Evolutionary conservation across 2,329 filamentous ascomycete genomes (phyloP), one percentile per base, ranked within the genome.

Genomic region (Aspergillus awamori): DNA sequence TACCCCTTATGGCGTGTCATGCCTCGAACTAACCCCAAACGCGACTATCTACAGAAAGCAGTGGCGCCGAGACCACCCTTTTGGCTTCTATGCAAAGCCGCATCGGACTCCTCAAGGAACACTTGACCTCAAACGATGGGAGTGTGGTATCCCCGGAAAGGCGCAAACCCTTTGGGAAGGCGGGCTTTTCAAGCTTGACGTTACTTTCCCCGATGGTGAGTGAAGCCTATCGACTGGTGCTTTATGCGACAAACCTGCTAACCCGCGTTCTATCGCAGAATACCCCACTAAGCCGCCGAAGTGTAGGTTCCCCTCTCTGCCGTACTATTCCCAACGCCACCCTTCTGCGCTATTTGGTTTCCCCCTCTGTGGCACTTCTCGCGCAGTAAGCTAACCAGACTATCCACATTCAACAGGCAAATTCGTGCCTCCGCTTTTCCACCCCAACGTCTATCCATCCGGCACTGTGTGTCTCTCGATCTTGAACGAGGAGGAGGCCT

Each of bases 271-370:
- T 41, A 33, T 58, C 38, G 66, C 71, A 97, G 95, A 99, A 73
- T 99, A 99, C 77, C 95, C 95, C 15, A 99, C 96, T 55, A 99
- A 99, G 79, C 95, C 95, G 33, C 95, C 95, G 1, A 99, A 99
- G 81, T 99, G 95, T 97, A 87, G 78, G 89, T 81, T 30, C 45
- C 36, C 26, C 17, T n/a, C 8, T 58, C 49, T 7, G n/a, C 8
- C 28, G 5, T 36, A 36, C 33, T 5, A 36, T 36, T 4, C 33
- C 33, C 33, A 36, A 36, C 33, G 33, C 33, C 33, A 36, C 33
- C 13, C 33, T 11, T 36, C 33, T 11, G 11, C 2, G 33, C 33
- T 36, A 11, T 36, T 13, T 36, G 33, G 28, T 11, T 36, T 15
- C 11, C 10, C 11, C 33, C 10, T 5, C 5, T 13, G 13, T 2